Percentiles rank a stretch among this genome's conserved stretches.
Evolutionary conservation across 208 protist genomes (phyloP).

Genomic region (Acanthamoeba sp.): DNA sequence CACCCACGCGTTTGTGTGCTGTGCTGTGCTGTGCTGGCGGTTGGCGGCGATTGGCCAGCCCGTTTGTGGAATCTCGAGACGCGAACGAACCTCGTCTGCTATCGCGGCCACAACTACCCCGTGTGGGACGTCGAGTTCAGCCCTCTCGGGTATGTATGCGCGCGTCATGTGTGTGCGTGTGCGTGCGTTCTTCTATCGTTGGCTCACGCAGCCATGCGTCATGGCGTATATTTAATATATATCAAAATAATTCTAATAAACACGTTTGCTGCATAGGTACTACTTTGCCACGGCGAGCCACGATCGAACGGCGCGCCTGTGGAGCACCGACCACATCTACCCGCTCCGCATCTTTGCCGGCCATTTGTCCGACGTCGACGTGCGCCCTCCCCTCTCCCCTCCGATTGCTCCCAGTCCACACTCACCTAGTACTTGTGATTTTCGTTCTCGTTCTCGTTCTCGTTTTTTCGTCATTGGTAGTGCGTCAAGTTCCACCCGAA

Average conservation of each 20-base stretch:
- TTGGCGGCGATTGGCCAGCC: not conserved
- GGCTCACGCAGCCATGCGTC: too few relatives aligned
- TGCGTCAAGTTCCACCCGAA: conserved; percentile 92
- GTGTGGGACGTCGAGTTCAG: conserved; percentile 91
- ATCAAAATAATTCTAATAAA: too few relatives aligned
- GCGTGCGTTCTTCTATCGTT: not conserved
- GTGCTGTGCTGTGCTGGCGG: not conserved
- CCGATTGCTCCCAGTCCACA: not conserved
- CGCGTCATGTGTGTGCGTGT: too few relatives aligned
- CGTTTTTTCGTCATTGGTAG: not conserved
- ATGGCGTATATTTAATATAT: too few relatives aligned
- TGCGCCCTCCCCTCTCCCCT: conserved; percentile 27
- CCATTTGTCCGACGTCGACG: conserved; percentile 91
- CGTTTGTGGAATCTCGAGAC: conserved; percentile 89
- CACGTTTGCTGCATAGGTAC: too few relatives aligned
- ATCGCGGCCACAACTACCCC: conserved; percentile 91
- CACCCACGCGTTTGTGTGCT: not conserved
- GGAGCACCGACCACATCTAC: conserved; percentile 87
- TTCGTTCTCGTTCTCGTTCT: not conserved
- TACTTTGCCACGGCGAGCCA: conserved; percentile 92
- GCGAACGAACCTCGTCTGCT: conserved; percentile 87
- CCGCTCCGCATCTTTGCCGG: conserved; percentile 91
- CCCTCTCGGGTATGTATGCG: conserved; percentile 82
- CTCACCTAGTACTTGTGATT: not conserved
- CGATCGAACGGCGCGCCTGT: conserved; percentile 92